These are phyloP conservation scores for Arbutus unedo DNA, from an alignment of 148 eudicot species.

Conservation along the genomic window DNA sequence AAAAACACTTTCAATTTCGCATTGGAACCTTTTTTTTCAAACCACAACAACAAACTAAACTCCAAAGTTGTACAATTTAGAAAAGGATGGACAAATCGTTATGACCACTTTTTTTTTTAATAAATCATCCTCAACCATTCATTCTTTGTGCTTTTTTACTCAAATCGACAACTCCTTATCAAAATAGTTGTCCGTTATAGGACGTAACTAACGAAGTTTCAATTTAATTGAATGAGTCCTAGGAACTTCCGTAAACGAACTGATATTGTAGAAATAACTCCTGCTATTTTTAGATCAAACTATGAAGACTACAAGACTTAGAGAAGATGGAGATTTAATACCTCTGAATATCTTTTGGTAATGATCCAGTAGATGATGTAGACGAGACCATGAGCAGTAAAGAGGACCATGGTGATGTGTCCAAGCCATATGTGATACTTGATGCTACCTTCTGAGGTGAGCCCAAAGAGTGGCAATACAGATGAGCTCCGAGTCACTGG, in stretches of 20 bases:
- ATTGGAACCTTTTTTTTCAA: background rate
- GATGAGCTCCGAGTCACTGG: slow-evolving; percentile 52
- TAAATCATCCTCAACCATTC: slow-evolving; percentile 3
- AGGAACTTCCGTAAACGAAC: too few relatives aligned
- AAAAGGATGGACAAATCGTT: background rate
- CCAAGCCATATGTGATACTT: slow-evolving; percentile 60
- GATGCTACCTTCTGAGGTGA: slow-evolving; percentile 39
- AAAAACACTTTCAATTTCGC: background rate
- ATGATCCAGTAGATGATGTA: slow-evolving; percentile 34
- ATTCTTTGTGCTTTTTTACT: background rate
- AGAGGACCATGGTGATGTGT: slow-evolving; percentile 39
- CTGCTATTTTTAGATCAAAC: too few relatives aligned
- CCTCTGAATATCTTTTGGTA: slow-evolving; percentile 29
- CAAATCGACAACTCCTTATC: background rate
- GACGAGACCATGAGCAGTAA: slow-evolving; percentile 40
- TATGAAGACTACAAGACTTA: too few relatives aligned
- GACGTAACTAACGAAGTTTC: background rate
- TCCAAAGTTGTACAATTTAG: background rate
- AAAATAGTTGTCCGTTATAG: background rate
- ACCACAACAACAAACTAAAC: background rate
- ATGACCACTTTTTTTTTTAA: background rate
- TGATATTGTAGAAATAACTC: too few relatives aligned
- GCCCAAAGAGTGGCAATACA: slow-evolving; percentile 34
- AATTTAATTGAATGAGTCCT: too few relatives aligned
- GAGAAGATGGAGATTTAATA: slow-evolving; percentile 16